phyloP scores from a whole-genome alignment of 2,329 filamentous ascomycete genomes.

The Penicillium sp. region DNA sequence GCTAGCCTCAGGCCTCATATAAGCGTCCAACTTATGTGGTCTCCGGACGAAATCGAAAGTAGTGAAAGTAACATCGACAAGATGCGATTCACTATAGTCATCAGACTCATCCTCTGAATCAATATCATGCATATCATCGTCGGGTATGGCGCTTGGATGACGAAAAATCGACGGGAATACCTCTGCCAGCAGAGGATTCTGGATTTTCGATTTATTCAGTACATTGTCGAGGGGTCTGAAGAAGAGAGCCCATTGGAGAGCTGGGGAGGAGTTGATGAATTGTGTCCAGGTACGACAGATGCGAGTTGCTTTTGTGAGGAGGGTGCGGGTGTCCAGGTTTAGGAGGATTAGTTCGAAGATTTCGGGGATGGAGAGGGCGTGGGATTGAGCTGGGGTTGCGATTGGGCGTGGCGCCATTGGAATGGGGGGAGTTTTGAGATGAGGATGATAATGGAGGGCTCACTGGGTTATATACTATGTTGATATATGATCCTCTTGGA shows the following conservation, averaged over 20 bases:
- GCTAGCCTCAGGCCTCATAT: conserved; percentile 4
- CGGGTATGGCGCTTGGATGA: not conserved
- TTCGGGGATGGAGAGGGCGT: conserved; percentile 3
- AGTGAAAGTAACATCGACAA: not conserved
- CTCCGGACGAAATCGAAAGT: not conserved
- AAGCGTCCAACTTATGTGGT: not conserved
- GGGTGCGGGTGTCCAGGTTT: conserved; percentile 7
- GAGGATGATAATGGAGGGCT: too few species aligned
- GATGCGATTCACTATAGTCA: not conserved
- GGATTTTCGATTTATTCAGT: not conserved
- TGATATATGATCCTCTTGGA: too few species aligned
- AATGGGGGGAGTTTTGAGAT: too few species aligned
- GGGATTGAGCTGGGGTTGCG: not conserved
- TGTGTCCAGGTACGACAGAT: conserved; percentile 2
- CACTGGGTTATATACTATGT: too few species aligned
- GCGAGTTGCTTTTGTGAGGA: conserved; percentile 6
- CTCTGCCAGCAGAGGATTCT: conserved; percentile 2
- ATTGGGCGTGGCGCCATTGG: not conserved
- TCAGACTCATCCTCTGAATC: not conserved
- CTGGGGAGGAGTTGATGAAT: conserved; percentile 1
- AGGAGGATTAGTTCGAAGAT: conserved; percentile 10
- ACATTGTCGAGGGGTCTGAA: not conserved
- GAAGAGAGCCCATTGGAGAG: conserved; percentile 3
- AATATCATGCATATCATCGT: not conserved
- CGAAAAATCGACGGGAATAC: conserved; percentile 1